A percentile compares a stretch with the other conserved stretches of the same genome.
Conservation (phyloP, 345 rosid genomes). For the Eucalyptus grandis region DNA sequence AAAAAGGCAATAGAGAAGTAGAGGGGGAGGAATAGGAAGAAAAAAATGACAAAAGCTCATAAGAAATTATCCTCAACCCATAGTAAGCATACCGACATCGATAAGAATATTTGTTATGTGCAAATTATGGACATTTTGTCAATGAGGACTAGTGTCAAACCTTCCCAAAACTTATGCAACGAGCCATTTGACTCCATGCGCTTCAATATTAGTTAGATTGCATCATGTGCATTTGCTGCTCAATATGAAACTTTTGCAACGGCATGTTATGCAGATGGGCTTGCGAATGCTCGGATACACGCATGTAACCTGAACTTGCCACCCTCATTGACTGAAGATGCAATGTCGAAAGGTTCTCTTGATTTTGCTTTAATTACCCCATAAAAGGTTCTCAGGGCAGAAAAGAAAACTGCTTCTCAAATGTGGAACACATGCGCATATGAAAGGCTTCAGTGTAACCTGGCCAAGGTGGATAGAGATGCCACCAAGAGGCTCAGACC, state of each 20-base stretch:
- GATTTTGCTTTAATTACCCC: constrained; percentile 40
- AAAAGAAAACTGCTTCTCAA: neutral
- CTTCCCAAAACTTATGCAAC: too few species aligned
- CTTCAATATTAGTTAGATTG: too few species aligned
- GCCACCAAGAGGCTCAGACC: neutral
- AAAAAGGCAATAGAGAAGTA: too few species aligned
- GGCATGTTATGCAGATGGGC: constrained; percentile 5
- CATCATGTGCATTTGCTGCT: neutral
- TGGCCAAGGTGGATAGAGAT: neutral
- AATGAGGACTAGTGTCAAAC: too few species aligned
- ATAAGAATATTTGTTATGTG: too few species aligned
- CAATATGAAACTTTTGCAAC: neutral
- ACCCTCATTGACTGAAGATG: neutral
- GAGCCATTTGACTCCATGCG: too few species aligned
- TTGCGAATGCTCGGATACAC: neutral
- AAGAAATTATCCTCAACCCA: too few species aligned
- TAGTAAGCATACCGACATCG: too few species aligned
- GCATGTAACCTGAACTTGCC: constrained; percentile 12
- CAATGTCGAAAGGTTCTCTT: neutral
- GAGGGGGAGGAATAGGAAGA: too few species aligned
- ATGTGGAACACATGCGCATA: neutral
- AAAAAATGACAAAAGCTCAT: too few species aligned
- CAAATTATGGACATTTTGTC: too few species aligned
- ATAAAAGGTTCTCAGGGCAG: constrained; percentile 11
- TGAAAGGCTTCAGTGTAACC: neutral